phyloP scores from a whole-genome alignment of 331 rosid species.

The Telfairia occidentalis region DNA sequence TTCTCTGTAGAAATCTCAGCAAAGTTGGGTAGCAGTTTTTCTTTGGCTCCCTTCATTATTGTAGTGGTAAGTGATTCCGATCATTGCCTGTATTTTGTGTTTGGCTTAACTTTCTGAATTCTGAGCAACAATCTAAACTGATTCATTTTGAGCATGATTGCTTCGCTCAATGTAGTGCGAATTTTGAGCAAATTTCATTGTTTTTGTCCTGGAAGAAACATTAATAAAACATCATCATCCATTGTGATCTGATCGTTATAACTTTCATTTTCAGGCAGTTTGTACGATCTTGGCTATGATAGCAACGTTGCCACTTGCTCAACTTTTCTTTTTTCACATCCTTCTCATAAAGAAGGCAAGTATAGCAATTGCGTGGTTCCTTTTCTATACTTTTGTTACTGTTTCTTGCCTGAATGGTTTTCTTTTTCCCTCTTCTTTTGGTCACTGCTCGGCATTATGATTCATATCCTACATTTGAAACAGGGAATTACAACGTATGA shows the following conservation, averaged over 20 bases:
- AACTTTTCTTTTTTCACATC: constrained; percentile 91
- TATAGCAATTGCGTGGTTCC: background rate
- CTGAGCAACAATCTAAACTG: background rate
- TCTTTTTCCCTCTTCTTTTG: background rate
- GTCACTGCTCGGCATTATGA: background rate
- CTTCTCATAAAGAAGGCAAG: constrained; percentile 89
- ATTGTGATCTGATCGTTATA: background rate
- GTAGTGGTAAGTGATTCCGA: constrained; percentile 62
- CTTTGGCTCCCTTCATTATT: constrained; percentile 64
- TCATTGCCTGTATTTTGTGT: background rate
- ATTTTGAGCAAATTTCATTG: background rate
- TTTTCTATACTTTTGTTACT: background rate
- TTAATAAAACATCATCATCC: background rate
- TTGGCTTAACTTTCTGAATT: background rate
- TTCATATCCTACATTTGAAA: constrained; percentile 3
- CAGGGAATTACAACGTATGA: constrained; percentile 98
- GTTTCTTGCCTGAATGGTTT: background rate
- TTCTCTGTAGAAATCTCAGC: constrained; percentile 53
- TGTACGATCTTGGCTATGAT: constrained; percentile 89
- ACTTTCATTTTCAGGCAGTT: constrained; percentile 37
- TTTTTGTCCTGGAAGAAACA: background rate
- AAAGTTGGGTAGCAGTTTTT: constrained; percentile 93
- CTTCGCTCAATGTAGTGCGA: background rate
- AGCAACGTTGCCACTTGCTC: constrained; percentile 89
- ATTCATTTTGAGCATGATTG: background rate